A percentile compares a stretch with the other conserved stretches of the same genome.
These are phyloP conservation scores for Fraxinus paxiana DNA, from an alignment of 305 asterid species.

Conservation along the genomic window DNA sequence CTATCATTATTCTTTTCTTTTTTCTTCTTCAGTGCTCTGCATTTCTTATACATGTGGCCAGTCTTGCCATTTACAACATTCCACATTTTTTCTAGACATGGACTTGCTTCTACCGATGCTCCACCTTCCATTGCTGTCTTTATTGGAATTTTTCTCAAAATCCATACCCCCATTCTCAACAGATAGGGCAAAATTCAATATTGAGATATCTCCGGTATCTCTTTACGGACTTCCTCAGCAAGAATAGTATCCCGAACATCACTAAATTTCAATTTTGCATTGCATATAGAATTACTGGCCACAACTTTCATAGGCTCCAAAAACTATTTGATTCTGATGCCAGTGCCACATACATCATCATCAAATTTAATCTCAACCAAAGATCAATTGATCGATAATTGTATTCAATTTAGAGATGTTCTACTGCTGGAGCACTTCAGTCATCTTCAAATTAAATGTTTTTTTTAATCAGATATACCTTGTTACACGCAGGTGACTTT, in stretches of 20 bases:
- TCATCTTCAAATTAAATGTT: background rate
- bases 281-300: background rate
- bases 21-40: background rate
- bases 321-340: background rate
- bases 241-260: background rate
- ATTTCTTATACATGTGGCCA: background rate
- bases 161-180: background rate
- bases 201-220: background rate
- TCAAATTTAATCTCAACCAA: no score
- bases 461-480: background rate
- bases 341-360: background rate
- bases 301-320: conserved; percentile 1
- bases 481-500: background rate
- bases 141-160: background rate
- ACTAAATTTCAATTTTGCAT: background rate
- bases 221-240: background rate
- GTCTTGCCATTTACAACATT: background rate
- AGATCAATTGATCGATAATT: background rate
- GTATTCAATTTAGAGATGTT: no score
- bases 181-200: background rate
- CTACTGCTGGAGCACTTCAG: no score
- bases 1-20: no score
- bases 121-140: background rate
- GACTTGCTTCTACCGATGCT: background rate
- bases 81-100: background rate